Evolutionary conservation across 768 basidiomycete genomes (phyloP).

Genomic region (Auricularia auricula-judae): DNA sequence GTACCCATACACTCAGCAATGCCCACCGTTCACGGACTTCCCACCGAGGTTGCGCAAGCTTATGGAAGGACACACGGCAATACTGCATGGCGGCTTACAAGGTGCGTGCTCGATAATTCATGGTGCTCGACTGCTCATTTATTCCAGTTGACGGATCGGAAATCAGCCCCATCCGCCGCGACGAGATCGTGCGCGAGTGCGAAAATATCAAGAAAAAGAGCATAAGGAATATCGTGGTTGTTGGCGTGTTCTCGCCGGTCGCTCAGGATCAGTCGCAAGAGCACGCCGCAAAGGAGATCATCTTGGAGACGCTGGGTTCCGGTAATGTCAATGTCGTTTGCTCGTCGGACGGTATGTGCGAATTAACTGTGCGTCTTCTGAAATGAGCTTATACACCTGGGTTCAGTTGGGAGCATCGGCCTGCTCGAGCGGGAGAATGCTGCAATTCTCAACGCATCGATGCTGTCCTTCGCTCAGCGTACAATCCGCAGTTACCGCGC

Average conservation of each 20-base stretch:
- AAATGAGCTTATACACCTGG: no score
- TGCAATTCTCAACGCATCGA: slow-evolving; percentile 53
- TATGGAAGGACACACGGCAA: slow-evolving; percentile 24
- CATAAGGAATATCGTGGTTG: slow-evolving; percentile 28
- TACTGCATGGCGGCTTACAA: slow-evolving; percentile 30
- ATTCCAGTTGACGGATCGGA: slow-evolving; percentile 35
- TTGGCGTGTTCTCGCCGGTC: slow-evolving; percentile 38
- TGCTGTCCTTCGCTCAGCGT: slow-evolving; percentile 44
- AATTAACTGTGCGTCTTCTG: no score
- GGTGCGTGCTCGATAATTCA: slow-evolving; percentile 14
- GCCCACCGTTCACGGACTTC: slow-evolving; percentile 46
- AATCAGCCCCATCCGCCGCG: slow-evolving; percentile 31
- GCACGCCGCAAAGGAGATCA: neutral
- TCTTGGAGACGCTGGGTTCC: slow-evolving; percentile 1
- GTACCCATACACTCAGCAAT: slow-evolving; percentile 44
- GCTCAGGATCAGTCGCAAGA: slow-evolving; percentile 18
- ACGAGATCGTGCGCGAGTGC: slow-evolving; percentile 36
- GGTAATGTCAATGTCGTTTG: slow-evolving; percentile 31
- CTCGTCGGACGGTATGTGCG: slow-evolving; percentile 32
- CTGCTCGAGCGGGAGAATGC: slow-evolving; percentile 59
- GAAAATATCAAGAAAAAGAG: slow-evolving; percentile 23
- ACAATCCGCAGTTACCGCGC: slow-evolving; percentile 44
- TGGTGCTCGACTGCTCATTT: slow-evolving; percentile 17
- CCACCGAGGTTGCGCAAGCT: slow-evolving; percentile 24
- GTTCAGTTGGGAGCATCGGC: slow-evolving; percentile 42